Conservation (phyloP, 352 stramenopile species). For the Elongisporangium prolatum region DNA sequence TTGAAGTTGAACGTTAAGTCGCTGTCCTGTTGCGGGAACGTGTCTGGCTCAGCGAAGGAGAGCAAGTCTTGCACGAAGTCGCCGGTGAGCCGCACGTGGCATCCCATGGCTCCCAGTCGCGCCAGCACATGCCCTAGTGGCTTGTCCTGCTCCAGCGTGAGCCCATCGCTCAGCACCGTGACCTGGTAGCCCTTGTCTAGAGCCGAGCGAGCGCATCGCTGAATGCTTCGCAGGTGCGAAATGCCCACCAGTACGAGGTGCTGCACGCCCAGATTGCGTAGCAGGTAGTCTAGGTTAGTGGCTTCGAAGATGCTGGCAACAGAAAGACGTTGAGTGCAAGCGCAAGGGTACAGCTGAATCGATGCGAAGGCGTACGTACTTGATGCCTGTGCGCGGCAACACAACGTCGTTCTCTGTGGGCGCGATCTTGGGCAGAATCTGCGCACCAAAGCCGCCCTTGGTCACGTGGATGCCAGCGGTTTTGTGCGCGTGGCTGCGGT, state of each 20-base stretch:
- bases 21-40: neutral
- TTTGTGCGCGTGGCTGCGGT: slow-evolving; percentile 85
- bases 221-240: slow-evolving; percentile 77
- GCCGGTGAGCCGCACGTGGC: slow-evolving; percentile 19
- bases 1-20: slow-evolving; percentile 3
- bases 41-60: slow-evolving; percentile 21
- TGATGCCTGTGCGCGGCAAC: slow-evolving; percentile 73
- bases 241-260: slow-evolving; percentile 86
- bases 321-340: neutral
- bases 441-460: slow-evolving; percentile 58
- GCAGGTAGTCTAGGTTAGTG: slow-evolving; percentile 88
- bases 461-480: slow-evolving; percentile 76
- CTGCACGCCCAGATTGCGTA: slow-evolving; percentile 82
- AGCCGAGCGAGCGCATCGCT: slow-evolving; percentile 75
- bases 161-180: slow-evolving; percentile 78
- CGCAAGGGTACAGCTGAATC: neutral
- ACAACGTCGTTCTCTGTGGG: slow-evolving; percentile 75
- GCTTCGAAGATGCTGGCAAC: slow-evolving; percentile 70
- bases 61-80: slow-evolving; percentile 33
- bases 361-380: slow-evolving; percentile 30
- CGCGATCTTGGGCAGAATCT: slow-evolving; percentile 47
- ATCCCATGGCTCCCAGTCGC: slow-evolving; percentile 18
- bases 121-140: slow-evolving; percentile 15
- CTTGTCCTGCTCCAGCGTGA: slow-evolving; percentile 12
- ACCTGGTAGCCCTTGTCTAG: slow-evolving; percentile 87